These are phyloP conservation scores for Lunularia cruciata DNA, from an alignment of 225 moss, liverwort and hornwort genomes.

Conservation along the genomic window DNA sequence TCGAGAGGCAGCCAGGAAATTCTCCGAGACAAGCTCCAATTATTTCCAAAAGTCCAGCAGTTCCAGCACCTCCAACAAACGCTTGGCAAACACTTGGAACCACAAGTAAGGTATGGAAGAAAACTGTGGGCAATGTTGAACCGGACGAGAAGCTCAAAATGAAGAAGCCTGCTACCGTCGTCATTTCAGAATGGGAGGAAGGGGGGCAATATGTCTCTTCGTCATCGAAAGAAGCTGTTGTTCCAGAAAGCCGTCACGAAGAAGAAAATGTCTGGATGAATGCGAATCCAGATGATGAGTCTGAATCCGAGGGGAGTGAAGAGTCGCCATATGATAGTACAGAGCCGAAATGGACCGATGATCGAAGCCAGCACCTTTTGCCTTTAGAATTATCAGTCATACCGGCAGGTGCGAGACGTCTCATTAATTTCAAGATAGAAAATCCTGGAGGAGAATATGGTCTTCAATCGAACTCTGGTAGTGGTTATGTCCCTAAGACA, in stretches of 20 bases:
- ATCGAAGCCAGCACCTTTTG: too few relatives aligned
- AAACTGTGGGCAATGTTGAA: conserved; percentile 33
- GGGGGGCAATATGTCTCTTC: conserved; percentile 41
- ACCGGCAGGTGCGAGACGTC: conserved; percentile 29
- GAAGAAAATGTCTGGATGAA: conserved; percentile 51
- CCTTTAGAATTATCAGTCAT: conserved; percentile 8
- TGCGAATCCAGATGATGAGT: conserved; percentile 9
- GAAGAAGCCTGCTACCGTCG: conserved; percentile 41
- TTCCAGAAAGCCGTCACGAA: conserved; percentile 39
- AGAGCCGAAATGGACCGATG: conserved; percentile 26
- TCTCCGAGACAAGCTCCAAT: conserved; percentile 17
- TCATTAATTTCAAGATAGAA: conserved; percentile 9
- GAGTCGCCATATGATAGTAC: conserved; percentile 30
- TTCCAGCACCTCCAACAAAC: conserved; percentile 15
- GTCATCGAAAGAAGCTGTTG: conserved; percentile 37
- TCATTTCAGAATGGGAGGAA: conserved; percentile 41
- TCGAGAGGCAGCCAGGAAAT: conserved; percentile 23
- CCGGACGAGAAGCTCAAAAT: conserved; percentile 39
- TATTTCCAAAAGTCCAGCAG: background rate
- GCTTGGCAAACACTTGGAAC: conserved; percentile 38
- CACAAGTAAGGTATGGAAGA: conserved; percentile 66
- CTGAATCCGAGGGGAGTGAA: conserved; percentile 46
- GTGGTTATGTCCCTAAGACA: conserved; percentile 32
- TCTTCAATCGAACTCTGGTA: conserved; percentile 16
- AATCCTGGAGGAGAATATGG: conserved; percentile 25